These are phyloP conservation scores for Garcia nutans DNA, from an alignment of 345 rosid genomes.

Conservation along the genomic window DNA sequence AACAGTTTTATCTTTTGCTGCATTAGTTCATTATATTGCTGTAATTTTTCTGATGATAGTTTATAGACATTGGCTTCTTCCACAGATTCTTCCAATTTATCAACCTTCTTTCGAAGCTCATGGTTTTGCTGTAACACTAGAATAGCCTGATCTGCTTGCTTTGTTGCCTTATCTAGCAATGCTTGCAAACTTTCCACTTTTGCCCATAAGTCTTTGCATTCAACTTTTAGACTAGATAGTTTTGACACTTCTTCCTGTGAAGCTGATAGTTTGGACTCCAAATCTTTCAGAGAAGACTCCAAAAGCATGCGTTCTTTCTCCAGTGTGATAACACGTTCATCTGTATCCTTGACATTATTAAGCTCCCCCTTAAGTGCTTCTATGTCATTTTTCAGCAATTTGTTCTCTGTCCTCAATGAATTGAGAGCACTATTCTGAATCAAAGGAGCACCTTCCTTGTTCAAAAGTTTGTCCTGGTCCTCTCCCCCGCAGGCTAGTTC, in stretches of 20 bases:
- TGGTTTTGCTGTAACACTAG: slow-evolving; percentile 76
- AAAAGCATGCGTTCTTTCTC: slow-evolving; percentile 62
- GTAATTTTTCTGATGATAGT: slow-evolving; percentile 68
- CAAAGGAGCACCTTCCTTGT: slow-evolving; percentile 24
- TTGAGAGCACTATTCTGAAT: slow-evolving; percentile 44
- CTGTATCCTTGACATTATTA: slow-evolving; percentile 49
- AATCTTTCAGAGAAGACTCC: slow-evolving; percentile 67
- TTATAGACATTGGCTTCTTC: slow-evolving; percentile 72
- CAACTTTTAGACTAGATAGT: slow-evolving; percentile 61
- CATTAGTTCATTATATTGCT: slow-evolving; percentile 75
- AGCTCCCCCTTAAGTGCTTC: slow-evolving; percentile 60
- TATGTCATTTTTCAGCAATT: slow-evolving; percentile 59
- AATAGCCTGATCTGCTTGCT: slow-evolving; percentile 84
- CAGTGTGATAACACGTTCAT: slow-evolving; percentile 58
- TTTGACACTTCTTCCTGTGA: slow-evolving; percentile 73
- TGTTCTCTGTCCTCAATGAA: slow-evolving; percentile 62
- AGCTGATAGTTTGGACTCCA: slow-evolving; percentile 63
- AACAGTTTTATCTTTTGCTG: slow-evolving; percentile 78
- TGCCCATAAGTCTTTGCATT: slow-evolving; percentile 62
- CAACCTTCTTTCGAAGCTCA: slow-evolving; percentile 74
- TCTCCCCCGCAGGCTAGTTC: slow-evolving; percentile 48
- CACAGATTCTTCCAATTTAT: slow-evolving; percentile 72
- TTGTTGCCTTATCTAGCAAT: slow-evolving; percentile 62
- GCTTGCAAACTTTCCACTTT: slow-evolving; percentile 71
- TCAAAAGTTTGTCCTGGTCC: slow-evolving; percentile 23